Conservation (phyloP, 2,329 filamentous ascomycete genomes). For the Chaetomium sp. region DNA sequence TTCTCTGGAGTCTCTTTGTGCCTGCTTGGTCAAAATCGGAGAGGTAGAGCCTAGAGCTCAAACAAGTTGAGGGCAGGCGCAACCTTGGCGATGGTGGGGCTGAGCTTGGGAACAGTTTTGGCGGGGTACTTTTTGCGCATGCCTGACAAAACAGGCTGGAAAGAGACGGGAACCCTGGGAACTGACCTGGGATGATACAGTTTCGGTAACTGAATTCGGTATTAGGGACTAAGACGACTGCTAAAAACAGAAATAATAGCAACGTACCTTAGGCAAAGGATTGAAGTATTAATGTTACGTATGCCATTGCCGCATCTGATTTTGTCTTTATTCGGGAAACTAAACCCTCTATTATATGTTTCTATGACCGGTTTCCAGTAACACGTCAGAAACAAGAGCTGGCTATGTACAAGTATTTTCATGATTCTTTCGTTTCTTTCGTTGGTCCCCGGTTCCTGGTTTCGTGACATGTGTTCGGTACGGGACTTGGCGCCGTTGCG, state of each 20-base stretch:
- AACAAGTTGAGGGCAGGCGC: not conserved
- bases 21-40: not conserved
- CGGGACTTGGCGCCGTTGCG: constrained; percentile 9
- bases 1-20: not conserved
- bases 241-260: too few relatives aligned
- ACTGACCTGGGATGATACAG: not conserved
- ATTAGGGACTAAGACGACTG: too few relatives aligned
- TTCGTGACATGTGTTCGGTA: not conserved
- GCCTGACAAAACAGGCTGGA: constrained; percentile 3
- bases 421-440: not conserved
- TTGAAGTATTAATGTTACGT: too few relatives aligned
- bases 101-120: constrained; percentile 2
- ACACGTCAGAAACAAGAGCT: not conserved
- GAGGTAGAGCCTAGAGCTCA: not conserved
- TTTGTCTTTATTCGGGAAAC: not conserved
- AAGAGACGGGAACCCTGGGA: too few relatives aligned
- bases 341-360: not conserved
- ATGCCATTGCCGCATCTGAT: not conserved
- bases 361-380: not conserved
- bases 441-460: not conserved
- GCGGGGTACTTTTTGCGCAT: not conserved
- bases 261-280: too few relatives aligned
- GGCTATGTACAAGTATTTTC: not conserved
- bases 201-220: too few relatives aligned
- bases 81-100: constrained; percentile 6